Percentiles rank a stretch among this genome's conserved stretches.
Evolutionary conservation across 1,139 yeast species (phyloP).

Genomic region (Magnusiomyces clavatus): DNA sequence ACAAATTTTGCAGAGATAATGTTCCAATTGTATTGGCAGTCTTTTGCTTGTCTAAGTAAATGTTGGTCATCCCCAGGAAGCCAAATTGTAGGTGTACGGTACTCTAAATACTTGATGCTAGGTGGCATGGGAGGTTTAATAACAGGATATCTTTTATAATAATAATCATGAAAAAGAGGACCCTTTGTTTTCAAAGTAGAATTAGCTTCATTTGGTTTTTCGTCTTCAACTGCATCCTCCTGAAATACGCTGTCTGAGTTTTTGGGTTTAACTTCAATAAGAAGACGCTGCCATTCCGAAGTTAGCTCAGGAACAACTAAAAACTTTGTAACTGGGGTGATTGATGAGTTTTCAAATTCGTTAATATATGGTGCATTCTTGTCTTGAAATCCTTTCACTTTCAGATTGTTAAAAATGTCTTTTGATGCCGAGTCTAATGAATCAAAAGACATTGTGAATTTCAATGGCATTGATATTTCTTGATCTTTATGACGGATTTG

Average conservation of each 20-base stretch:
- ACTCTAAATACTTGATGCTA: slow-evolving; percentile 63
- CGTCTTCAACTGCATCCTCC: background rate
- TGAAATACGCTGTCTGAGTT: background rate
- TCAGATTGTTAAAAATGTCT: slow-evolving; percentile 24
- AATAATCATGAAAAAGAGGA: slow-evolving; percentile 18
- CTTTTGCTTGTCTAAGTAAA: slow-evolving; percentile 73
- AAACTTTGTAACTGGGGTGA: slow-evolving; percentile 29
- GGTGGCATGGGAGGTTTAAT: slow-evolving; percentile 79
- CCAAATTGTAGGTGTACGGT: slow-evolving; percentile 91
- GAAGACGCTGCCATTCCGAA: slow-evolving; percentile 29
- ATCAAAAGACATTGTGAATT: slow-evolving; percentile 44
- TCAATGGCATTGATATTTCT: slow-evolving; percentile 34
- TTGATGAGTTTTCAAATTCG: slow-evolving; percentile 27
- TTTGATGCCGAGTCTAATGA: slow-evolving; percentile 40
- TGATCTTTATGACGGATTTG: slow-evolving; percentile 3
- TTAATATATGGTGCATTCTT: slow-evolving; percentile 26
- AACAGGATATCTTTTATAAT: slow-evolving; percentile 20
- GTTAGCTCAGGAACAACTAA: slow-evolving; percentile 27
- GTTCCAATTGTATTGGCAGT: slow-evolving; percentile 90
- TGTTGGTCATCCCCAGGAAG: slow-evolving; percentile 85
- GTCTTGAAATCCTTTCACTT: slow-evolving; percentile 19
- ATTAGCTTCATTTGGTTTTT: background rate
- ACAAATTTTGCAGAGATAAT: slow-evolving; percentile 76
- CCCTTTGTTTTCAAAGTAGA: slow-evolving; percentile 3
- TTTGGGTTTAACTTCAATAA: slow-evolving; percentile 21